Percentiles rank a stretch among this genome's conserved stretches.
These are phyloP conservation scores for Aspergillus nanangensis DNA, from an alignment of 495 filamentous ascomycete species.

Conservation along the genomic window DNA sequence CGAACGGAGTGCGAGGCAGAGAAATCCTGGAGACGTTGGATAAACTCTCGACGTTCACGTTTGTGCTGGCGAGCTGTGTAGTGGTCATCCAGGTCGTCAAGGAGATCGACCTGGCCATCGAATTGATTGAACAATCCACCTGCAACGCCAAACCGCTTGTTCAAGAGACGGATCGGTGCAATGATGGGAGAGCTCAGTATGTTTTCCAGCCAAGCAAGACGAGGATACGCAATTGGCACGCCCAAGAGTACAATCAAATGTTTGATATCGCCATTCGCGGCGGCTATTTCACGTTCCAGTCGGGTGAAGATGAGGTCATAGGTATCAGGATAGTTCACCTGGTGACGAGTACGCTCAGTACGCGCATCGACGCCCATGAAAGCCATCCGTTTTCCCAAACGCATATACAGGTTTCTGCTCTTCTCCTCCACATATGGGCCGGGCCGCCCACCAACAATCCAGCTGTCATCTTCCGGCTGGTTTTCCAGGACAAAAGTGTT, in stretches of 20 bases:
- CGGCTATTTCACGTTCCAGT: constrained; percentile 58
- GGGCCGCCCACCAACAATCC: constrained; percentile 70
- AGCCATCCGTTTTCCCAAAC: constrained; percentile 77
- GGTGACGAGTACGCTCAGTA: constrained; percentile 85
- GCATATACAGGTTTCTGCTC: constrained; percentile 75
- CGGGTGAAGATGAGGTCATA: constrained; percentile 79
- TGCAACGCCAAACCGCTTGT: constrained; percentile 84
- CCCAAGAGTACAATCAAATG: constrained; percentile 85
- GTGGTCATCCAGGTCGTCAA: constrained; percentile 94
- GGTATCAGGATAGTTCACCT: constrained; percentile 87
- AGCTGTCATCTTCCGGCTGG: constrained; percentile 61
- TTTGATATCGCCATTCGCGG: constrained; percentile 59
- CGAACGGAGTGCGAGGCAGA: constrained; percentile 69
- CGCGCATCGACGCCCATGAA: constrained; percentile 88
- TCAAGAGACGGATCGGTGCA: constrained; percentile 79
- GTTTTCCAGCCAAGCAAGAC: constrained; percentile 90
- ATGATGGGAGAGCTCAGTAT: constrained; percentile 80
- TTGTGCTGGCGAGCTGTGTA: constrained; percentile 93
- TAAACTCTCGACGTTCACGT: constrained; percentile 69
- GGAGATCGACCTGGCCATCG: constrained; percentile 82
- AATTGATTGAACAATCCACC: constrained; percentile 89
- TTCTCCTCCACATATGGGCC: constrained; percentile 78
- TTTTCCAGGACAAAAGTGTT: constrained; percentile 63
- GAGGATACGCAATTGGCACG: constrained; percentile 92
- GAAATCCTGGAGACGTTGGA: constrained; percentile 70